Percentiles rank a stretch among this genome's conserved stretches.
Evolutionary conservation across 2,329 filamentous ascomycete genomes (phyloP).

Genomic region (Plenodomus tracheiphilus): DNA sequence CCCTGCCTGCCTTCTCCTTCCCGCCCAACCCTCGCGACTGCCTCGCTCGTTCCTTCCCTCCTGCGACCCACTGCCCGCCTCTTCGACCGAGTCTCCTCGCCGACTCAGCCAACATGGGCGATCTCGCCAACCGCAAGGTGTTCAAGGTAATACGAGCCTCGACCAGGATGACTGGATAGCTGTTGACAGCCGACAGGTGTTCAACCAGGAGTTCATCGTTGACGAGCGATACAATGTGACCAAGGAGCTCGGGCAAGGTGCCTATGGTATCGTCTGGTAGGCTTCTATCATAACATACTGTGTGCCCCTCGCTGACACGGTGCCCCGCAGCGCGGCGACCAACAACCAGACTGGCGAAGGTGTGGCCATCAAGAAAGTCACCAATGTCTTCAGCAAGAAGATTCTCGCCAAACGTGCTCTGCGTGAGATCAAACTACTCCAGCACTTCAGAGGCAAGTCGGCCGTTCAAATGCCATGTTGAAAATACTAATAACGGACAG

Average conservation of each 20-base stretch:
- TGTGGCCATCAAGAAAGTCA: slow-evolving; percentile 99
- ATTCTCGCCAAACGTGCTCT: slow-evolving; percentile 97
- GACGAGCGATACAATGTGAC: slow-evolving; percentile 98
- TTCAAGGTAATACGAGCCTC: slow-evolving; percentile 27
- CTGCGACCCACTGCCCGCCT: neutral
- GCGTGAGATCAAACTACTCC: slow-evolving; percentile 96
- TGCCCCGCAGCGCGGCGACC: slow-evolving; percentile 73
- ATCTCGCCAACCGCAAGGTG: slow-evolving; percentile 71
- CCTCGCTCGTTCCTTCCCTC: slow-evolving; percentile 2
- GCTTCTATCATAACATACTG: slow-evolving; percentile 9
- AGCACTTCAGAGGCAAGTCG: slow-evolving; percentile 76
- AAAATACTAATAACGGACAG: slow-evolving; percentile 33
- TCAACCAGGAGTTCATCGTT: slow-evolving; percentile 99
- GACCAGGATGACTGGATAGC: neutral
- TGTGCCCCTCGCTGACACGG: slow-evolving; percentile 20
- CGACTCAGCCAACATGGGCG: slow-evolving; percentile 53
- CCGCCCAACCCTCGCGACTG: slow-evolving; percentile 6
- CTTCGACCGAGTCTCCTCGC: neutral
- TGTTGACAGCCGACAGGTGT: slow-evolving; percentile 55
- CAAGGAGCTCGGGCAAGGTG: slow-evolving; percentile 96
- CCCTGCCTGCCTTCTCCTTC: slow-evolving; percentile 10
- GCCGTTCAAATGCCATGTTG: neutral
- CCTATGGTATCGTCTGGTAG: slow-evolving; percentile 98
- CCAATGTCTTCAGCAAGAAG: slow-evolving; percentile 99
- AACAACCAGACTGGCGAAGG: slow-evolving; percentile 90